Conservation (phyloP, 495 filamentous ascomycete species). For the Hypoxylon intermedium region DNA sequence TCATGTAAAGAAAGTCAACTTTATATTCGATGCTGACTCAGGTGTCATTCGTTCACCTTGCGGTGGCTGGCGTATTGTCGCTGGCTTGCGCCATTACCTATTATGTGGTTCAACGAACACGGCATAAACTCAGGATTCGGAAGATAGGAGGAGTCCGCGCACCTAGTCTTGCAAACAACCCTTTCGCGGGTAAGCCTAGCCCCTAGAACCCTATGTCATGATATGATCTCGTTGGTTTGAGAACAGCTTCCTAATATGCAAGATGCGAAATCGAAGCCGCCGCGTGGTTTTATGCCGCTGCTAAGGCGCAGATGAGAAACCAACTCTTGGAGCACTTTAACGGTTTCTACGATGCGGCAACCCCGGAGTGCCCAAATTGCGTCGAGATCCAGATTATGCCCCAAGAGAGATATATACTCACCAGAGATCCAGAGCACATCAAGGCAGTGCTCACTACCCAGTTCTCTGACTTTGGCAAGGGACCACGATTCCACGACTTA, state of each 20-base stretch:
- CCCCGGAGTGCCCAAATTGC: conserved; percentile 47
- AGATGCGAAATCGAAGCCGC: conserved; percentile 16
- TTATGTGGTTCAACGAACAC: conserved; percentile 21
- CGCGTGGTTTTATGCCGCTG: conserved; percentile 10
- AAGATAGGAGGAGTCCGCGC: conserved; percentile 34
- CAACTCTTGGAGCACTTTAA: conserved; percentile 44
- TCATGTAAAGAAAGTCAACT: neutral
- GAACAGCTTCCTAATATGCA: conserved; percentile 8
- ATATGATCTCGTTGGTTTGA: neutral
- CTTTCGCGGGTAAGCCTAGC: conserved; percentile 27
- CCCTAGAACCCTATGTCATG: neutral
- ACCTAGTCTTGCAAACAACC: conserved; percentile 23
- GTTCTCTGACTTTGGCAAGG: conserved; percentile 64
- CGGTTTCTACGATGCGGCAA: conserved; percentile 39
- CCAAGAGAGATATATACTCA: conserved; percentile 53
- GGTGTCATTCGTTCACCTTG: conserved; percentile 16
- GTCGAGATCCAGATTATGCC: conserved; percentile 47
- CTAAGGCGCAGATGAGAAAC: conserved; percentile 42
- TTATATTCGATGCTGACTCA: conserved; percentile 17
- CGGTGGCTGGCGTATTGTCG: neutral
- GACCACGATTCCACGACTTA: conserved; percentile 55
- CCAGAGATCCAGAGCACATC: conserved; percentile 63
- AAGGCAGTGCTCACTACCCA: conserved; percentile 64
- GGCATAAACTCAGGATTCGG: conserved; percentile 26
- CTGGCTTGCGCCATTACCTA: conserved; percentile 17